Evolutionary conservation across 345 rosid genomes (phyloP), one percentile per base, ranked within the genome.

Genomic region (Populus euphratica): DNA sequence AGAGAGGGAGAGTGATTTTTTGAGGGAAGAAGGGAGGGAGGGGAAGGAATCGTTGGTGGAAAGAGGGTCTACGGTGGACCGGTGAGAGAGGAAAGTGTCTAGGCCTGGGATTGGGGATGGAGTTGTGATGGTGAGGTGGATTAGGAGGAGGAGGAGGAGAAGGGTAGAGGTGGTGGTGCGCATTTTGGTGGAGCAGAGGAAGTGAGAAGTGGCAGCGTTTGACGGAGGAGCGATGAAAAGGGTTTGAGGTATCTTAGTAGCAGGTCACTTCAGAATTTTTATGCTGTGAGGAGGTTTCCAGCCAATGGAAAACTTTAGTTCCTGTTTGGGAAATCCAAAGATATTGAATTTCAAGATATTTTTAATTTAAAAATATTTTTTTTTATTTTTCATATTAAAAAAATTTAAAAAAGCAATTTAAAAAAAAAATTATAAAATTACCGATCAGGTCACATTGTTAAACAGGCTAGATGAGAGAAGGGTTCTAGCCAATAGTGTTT

Each of bases 31-130:
- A 35, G 85, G 77, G 38, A 82, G 77, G 39, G 70, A 70, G 21
- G 25, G 6, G 76, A 78, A 82, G 29, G 82, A 29, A 79, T 93
- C 97, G 77, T 93, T 96, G 27, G 85, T 65, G 47, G 94, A 86
- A 54, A 84, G 87, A 12, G 92, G 95, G 82, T 96, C 97, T 54
- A 78, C 33, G 41, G 82, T 67, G 56, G 74, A 82, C 68, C 75
- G 82, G 2, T 75, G 73, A 16, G 79, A 69, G 21, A 82, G 82
- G 77, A 78, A 82, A 21, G 82, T 27, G 85, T 82, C 85, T 3
- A 82, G 72, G 25, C 85, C 85, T n/a, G 80, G 74, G 44, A 78
- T 72, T 13, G 79, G 77, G 10, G 77, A 18, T 6, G 80, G 39
- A 38, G 74, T 41, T 4, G 76, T 5, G 69, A 76, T 5, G 73